phyloP scores from a whole-genome alignment of 2,329 filamentous ascomycete species.

The Alternaria brassicicola region DNA sequence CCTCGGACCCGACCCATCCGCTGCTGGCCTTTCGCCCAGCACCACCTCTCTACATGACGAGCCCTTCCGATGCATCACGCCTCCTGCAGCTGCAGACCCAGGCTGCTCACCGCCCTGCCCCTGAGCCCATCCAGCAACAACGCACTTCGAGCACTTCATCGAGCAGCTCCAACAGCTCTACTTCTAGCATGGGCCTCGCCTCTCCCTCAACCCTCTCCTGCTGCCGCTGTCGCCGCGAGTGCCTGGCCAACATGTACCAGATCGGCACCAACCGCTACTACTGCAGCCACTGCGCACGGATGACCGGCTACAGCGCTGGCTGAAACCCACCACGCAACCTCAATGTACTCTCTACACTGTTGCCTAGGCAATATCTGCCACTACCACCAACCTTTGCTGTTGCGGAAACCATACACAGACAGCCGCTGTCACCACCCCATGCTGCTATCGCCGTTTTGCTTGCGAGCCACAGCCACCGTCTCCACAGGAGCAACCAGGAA shows the following conservation, averaged over 20 bases:
- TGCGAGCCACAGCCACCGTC: not conserved
- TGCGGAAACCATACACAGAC: not conserved
- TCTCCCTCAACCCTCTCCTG: conserved; percentile 35
- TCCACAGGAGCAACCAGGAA: not conserved
- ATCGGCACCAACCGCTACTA: conserved; percentile 51
- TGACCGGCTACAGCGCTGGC: conserved; percentile 47
- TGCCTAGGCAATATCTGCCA: not conserved
- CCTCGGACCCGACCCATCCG: conserved; percentile 43
- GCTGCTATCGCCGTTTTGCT: not conserved
- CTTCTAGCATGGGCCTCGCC: conserved; percentile 19
- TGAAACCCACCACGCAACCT: conserved; percentile 24
- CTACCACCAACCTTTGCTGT: not conserved
- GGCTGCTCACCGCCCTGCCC: conserved; percentile 43
- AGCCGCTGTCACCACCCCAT: conserved; percentile 1
- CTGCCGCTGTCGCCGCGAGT: conserved; percentile 45
- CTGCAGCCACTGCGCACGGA: conserved; percentile 49
- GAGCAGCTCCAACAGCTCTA: conserved; percentile 17
- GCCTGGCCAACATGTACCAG: conserved; percentile 42
- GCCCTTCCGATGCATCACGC: conserved; percentile 40
- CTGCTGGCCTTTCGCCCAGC: conserved; percentile 41
- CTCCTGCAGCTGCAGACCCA: conserved; percentile 49
- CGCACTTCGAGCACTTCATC: conserved; percentile 15
- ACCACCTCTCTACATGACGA: conserved; percentile 28
- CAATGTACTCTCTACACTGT: not conserved
- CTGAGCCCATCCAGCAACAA: conserved; percentile 36